Percentiles rank a stretch among this genome's conserved stretches.
Evolutionary conservation across 2,329 filamentous ascomycete species (phyloP).

Genomic region (Aureobasidium melanogenum): DNA sequence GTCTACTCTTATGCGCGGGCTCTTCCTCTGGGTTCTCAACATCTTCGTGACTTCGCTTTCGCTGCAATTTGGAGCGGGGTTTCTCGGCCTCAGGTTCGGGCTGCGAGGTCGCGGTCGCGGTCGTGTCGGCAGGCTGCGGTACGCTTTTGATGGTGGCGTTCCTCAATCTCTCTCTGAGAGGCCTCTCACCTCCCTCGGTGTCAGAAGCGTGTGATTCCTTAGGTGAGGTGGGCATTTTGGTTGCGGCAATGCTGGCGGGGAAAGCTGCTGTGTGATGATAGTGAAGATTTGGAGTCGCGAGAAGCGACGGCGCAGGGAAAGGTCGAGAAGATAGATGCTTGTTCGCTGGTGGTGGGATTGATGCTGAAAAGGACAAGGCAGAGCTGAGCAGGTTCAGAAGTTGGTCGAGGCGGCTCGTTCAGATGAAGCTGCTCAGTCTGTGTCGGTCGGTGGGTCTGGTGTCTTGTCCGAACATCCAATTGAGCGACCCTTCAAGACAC

Average conservation of each 20-base stretch:
- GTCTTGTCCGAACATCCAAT: neutral
- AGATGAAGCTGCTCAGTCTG: slow-evolving; percentile 1
- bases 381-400: neutral
- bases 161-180: slow-evolving; percentile 52
- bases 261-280: neutral
- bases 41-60: slow-evolving; percentile 39
- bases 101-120: neutral
- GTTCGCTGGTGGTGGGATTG: neutral
- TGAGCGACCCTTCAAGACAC: neutral
- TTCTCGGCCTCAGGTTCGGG: neutral
- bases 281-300: neutral
- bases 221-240: slow-evolving; percentile 20
- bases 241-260: neutral
- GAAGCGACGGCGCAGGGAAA: neutral
- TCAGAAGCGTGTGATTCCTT: slow-evolving; percentile 25
- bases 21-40: slow-evolving; percentile 25
- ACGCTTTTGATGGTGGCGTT: slow-evolving; percentile 46
- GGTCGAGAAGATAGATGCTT: neutral
- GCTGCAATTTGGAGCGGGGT: slow-evolving; percentile 28
- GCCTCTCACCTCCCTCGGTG: slow-evolving; percentile 44
- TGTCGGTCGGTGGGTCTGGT: neutral
- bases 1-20: slow-evolving; percentile 27
- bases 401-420: slow-evolving; percentile 2
- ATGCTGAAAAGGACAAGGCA: neutral
- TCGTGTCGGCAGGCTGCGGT: neutral